Evolutionary conservation across 345 rosid genomes (phyloP).

Genomic region (Linum lewisii): DNA sequence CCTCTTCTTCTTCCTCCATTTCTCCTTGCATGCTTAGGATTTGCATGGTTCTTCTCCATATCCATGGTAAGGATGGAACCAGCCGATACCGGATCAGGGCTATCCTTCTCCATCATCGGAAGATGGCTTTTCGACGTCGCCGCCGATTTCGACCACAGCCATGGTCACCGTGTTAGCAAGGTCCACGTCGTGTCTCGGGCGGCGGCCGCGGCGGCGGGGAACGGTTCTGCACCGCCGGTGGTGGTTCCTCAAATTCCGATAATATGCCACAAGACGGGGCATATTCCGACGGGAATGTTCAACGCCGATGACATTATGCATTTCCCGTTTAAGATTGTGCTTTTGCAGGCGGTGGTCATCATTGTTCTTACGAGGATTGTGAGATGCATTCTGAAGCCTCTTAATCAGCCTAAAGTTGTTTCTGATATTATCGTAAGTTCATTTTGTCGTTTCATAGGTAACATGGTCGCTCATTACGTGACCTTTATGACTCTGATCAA

Average conservation of each 20-base stretch:
- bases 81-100: not conserved
- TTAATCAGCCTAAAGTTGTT: conserved; percentile 60
- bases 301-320: conserved; percentile 34
- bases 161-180: not conserved
- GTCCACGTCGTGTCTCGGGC: not conserved
- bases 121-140: not conserved
- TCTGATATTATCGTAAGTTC: conserved; percentile 61
- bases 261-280: conserved; percentile 21
- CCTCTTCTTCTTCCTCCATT: not conserved
- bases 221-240: not conserved
- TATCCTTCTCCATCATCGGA: too few relatives aligned
- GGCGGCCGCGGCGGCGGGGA: not conserved
- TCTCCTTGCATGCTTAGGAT: conserved; percentile 14
- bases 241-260: not conserved
- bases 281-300: conserved; percentile 27
- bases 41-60: not conserved
- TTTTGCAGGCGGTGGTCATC: conserved; percentile 33
- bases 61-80: not conserved
- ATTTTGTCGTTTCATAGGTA: too few relatives aligned
- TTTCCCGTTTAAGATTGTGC: conserved; percentile 26
- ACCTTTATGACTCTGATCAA: too few relatives aligned
- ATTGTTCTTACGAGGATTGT: conserved; percentile 25
- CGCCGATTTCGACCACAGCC: not conserved
- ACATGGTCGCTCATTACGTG: too few relatives aligned
- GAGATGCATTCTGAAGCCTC: conserved; percentile 56